phyloP scores from a whole-genome alignment of 2,329 filamentous ascomycete genomes.

The Penicillium occitanis region DNA sequence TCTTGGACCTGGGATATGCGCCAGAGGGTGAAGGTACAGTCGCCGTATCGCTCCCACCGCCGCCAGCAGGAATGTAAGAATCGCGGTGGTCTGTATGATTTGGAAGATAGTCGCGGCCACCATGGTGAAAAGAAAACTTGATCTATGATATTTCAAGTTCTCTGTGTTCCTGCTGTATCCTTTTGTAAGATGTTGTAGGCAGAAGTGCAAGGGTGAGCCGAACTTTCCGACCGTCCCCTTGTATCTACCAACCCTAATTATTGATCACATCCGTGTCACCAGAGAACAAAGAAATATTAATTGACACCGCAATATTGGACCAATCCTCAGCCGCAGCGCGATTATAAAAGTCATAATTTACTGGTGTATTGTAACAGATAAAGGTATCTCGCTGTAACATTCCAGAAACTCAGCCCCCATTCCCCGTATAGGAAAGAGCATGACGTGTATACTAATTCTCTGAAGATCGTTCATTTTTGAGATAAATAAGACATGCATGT shows the following conservation, averaged over 20 bases:
- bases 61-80: not conserved
- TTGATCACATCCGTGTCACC: not conserved
- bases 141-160: not conserved
- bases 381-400: not conserved
- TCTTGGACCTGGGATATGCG: not conserved
- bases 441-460: not conserved
- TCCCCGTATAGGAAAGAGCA: not conserved
- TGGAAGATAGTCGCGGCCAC: not conserved
- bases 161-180: not conserved
- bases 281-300: not conserved
- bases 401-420: not conserved
- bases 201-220: not conserved
- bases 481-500: not conserved
- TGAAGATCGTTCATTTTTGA: not conserved
- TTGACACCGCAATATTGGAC: not conserved
- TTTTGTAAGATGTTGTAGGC: not conserved
- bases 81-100: conserved; percentile 8
- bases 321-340: not conserved
- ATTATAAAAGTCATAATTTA: no score
- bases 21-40: not conserved
- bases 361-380: no score
- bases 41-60: not conserved
- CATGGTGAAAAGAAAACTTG: not conserved
- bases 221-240: not conserved
- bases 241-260: not conserved